These are phyloP conservation scores for Pythium phragmitis DNA, from an alignment of 352 stramenopile species.

Conservation along the genomic window DNA sequence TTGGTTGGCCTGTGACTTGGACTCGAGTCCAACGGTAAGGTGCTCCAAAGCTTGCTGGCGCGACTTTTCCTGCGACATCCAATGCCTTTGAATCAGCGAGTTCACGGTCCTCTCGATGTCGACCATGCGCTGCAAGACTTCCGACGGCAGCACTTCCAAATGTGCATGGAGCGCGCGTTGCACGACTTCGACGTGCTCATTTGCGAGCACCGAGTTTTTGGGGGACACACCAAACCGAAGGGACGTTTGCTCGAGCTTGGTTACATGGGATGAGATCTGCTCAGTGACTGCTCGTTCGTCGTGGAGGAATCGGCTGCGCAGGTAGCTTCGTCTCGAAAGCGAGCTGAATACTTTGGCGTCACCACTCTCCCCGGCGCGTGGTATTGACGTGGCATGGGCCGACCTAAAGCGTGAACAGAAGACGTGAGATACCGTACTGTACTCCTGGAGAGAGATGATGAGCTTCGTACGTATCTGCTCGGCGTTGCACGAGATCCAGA, in stretches of 20 bases:
- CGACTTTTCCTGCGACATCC: slow-evolving; percentile 53
- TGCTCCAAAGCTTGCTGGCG: slow-evolving; percentile 43
- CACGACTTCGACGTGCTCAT: slow-evolving; percentile 46
- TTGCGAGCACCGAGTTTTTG: slow-evolving; percentile 40
- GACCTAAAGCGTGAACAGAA: slow-evolving; percentile 4
- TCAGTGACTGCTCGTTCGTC: slow-evolving; percentile 41
- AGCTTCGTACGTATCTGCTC: slow-evolving; percentile 4
- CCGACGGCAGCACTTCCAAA: slow-evolving; percentile 50
- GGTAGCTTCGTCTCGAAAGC: slow-evolving; percentile 41
- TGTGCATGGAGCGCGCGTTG: slow-evolving; percentile 59
- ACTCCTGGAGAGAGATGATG: background rate
- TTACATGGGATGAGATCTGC: slow-evolving; percentile 37
- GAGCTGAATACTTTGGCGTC: slow-evolving; percentile 31
- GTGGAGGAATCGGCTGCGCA: slow-evolving; percentile 52
- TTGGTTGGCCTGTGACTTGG: slow-evolving; percentile 44
- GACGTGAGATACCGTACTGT: background rate
- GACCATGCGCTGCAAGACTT: slow-evolving; percentile 61
- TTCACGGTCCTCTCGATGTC: slow-evolving; percentile 49
- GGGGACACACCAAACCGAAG: slow-evolving; percentile 47
- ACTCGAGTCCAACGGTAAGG: slow-evolving; percentile 33
- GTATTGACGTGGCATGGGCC: background rate
- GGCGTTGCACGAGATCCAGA: slow-evolving; percentile 5
- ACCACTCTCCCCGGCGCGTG: background rate
- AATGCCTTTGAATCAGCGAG: slow-evolving; percentile 48
- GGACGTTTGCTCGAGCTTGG: slow-evolving; percentile 41